These are phyloP conservation scores for Hanseniaspora uvarum DNA, from an alignment of 1,139 yeast species.

Conservation along the genomic window DNA sequence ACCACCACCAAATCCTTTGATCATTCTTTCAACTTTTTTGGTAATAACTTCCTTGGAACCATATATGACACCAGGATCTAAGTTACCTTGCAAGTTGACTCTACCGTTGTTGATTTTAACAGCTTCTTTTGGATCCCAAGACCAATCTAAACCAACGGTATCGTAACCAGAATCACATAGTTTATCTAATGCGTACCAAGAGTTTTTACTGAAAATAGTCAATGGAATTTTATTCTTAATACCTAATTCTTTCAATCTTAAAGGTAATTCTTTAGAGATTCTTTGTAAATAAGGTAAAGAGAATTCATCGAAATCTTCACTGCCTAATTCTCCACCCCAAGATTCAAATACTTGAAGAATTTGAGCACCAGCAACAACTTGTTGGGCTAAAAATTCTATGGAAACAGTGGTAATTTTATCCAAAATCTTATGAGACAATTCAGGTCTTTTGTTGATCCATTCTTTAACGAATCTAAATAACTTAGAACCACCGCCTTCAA, in stretches of 20 bases:
- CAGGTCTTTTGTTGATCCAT: constrained; percentile 77
- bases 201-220: constrained; percentile 89
- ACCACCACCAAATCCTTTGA: constrained; percentile 83
- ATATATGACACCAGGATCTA: constrained; percentile 90
- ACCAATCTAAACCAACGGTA: constrained; percentile 86
- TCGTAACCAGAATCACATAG: constrained; percentile 79
- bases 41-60: constrained; percentile 77
- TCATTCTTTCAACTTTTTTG: constrained; percentile 75
- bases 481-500: constrained; percentile 94
- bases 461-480: constrained; percentile 83
- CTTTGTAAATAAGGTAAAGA: constrained; percentile 78
- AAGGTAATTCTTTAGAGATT: constrained; percentile 60
- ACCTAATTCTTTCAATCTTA: constrained; percentile 61
- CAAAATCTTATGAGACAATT: constrained; percentile 58
- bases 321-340: constrained; percentile 96
- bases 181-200: constrained; percentile 91
- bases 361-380: constrained; percentile 96
- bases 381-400: constrained; percentile 83
- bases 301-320: constrained; percentile 75
- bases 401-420: constrained; percentile 81
- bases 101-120: constrained; percentile 66
- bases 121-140: constrained; percentile 76
- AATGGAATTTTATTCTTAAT: constrained; percentile 65
- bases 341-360: constrained; percentile 93
- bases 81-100: constrained; percentile 84